Evolutionary conservation across 177 flowering plant genomes (phyloP).

Genomic region (Telopea speciosissima): DNA sequence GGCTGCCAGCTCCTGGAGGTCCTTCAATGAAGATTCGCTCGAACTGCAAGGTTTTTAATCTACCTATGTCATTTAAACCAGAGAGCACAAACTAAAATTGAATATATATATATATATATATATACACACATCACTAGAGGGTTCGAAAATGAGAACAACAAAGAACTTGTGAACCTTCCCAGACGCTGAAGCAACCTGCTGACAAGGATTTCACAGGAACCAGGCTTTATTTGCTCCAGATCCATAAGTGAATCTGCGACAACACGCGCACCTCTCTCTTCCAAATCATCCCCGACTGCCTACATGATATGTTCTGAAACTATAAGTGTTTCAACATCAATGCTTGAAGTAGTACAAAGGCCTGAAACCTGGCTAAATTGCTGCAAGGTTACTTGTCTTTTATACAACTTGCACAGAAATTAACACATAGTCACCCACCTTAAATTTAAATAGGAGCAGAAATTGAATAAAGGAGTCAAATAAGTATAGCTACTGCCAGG

Average conservation of each 20-base stretch:
- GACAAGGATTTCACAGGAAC: constrained; percentile 69
- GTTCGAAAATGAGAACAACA: background rate
- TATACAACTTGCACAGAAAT: background rate
- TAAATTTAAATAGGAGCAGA: background rate
- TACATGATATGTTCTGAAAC: constrained; percentile 14
- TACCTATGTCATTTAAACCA: constrained; percentile 3
- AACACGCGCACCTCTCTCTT: constrained; percentile 41
- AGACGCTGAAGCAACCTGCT: constrained; percentile 66
- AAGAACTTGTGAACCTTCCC: constrained; percentile 51
- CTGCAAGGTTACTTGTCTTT: background rate
- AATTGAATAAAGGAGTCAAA: background rate
- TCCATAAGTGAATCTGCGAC: constrained; percentile 55
- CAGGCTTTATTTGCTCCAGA: constrained; percentile 68
- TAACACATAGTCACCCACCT: background rate
- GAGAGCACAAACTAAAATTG: background rate
- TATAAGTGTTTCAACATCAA: background rate
- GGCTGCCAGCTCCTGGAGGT: constrained; percentile 65
- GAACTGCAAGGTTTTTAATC: constrained; percentile 46
- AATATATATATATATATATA: too few species aligned
- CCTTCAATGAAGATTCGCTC: constrained; percentile 69
- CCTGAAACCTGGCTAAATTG: background rate
- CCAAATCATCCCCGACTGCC: constrained; percentile 64
- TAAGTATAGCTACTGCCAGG: background rate
- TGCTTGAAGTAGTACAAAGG: background rate
- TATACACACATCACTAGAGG: background rate